A percentile compares a stretch with the other conserved stretches of the same genome.
Evolutionary conservation across 306 rosid genomes (phyloP).

Genomic region (Pterocarpus santalinus): DNA sequence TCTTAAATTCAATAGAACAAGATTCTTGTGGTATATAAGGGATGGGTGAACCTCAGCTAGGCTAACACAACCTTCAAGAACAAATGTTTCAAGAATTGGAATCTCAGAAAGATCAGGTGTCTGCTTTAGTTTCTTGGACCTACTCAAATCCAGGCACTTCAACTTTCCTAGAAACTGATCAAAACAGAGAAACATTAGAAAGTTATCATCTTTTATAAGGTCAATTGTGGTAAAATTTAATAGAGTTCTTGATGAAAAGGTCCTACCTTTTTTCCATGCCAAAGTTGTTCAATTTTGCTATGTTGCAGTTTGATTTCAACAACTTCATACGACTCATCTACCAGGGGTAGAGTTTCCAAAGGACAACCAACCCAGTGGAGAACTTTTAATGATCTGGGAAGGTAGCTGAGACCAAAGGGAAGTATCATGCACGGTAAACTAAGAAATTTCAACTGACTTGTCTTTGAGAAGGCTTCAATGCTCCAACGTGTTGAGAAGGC

Average conservation of each 20-base stretch:
- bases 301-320: constrained; percentile 15
- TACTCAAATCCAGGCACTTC: constrained; percentile 10
- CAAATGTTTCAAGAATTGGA: constrained; percentile 3
- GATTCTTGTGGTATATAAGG: constrained; percentile 15
- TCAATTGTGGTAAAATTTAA: background rate
- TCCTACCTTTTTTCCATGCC: constrained; percentile 26
- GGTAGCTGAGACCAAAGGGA: background rate
- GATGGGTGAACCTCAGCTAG: constrained; percentile 23
- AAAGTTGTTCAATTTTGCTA: constrained; percentile 3
- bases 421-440: background rate
- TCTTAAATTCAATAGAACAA: background rate
- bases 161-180: background rate
- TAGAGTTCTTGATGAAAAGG: background rate
- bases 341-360: constrained; percentile 4
- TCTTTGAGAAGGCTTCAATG: constrained; percentile 26
- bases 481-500: background rate
- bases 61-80: background rate
- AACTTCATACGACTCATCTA: background rate
- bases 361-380: constrained; percentile 22
- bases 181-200: background rate
- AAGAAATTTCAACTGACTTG: constrained; percentile 13
- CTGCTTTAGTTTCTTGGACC: background rate
- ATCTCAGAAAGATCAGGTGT: background rate
- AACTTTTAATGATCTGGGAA: background rate
- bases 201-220: background rate